These are phyloP conservation scores for Eucalyptus guilfoylei DNA, from an alignment of 345 rosid species.

Conservation along the genomic window DNA sequence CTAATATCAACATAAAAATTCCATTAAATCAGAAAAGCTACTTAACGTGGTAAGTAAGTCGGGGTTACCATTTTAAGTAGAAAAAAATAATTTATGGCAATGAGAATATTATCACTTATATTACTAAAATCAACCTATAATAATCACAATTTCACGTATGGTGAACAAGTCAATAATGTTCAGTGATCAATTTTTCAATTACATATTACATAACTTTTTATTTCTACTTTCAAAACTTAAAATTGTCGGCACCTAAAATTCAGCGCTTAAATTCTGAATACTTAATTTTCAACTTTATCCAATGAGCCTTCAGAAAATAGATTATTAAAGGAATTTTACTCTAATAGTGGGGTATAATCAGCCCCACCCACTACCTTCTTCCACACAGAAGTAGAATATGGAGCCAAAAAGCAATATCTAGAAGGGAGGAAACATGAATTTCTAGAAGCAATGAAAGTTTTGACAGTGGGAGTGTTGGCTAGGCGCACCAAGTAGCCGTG, in stretches of 20 bases:
- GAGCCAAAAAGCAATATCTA: neutral
- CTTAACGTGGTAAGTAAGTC: neutral
- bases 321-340: neutral
- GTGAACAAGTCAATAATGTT: neutral
- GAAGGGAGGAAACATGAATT: neutral
- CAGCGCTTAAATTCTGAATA: neutral
- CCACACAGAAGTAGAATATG: neutral
- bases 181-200: neutral
- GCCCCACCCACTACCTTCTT: neutral
- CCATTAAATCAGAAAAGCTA: neutral
- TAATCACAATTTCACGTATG: neutral
- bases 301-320: neutral
- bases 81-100: neutral
- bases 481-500: neutral
- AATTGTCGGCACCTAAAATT: neutral
- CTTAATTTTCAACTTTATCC: neutral
- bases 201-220: neutral
- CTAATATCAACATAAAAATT: neutral
- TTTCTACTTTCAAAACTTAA: neutral
- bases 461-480: neutral
- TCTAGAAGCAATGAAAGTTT: neutral
- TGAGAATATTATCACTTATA: neutral
- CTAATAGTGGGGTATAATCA: neutral
- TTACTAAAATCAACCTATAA: neutral
- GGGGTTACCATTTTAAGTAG: neutral